Percentiles rank a stretch among this genome's conserved stretches.
Evolutionary conservation across 768 basidiomycete species (phyloP).

Genomic region (Paxillus rubicundulus): DNA sequence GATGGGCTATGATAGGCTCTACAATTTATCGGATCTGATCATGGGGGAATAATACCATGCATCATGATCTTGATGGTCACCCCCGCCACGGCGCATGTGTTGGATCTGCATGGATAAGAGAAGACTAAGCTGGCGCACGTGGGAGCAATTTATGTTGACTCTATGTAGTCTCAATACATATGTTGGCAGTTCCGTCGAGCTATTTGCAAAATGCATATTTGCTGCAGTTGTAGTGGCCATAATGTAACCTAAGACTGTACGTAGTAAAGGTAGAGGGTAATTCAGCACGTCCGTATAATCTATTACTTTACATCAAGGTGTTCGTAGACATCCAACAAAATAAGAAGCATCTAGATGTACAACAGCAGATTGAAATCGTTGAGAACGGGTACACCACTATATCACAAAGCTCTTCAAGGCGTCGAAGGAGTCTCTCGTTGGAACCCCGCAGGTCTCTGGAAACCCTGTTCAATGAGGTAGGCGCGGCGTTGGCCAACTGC

Average conservation of each 20-base stretch:
- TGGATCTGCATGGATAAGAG: too few species aligned
- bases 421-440: constrained; percentile 15
- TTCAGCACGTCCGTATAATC: not conserved
- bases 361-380: not conserved
- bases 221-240: too few species aligned
- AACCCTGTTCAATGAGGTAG: constrained; percentile 23
- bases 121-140: too few species aligned
- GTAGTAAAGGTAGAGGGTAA: not conserved
- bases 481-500: constrained; percentile 29
- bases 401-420: constrained; percentile 5
- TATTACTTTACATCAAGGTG: not conserved
- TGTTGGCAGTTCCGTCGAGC: too few species aligned
- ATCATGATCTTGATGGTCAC: too few species aligned
- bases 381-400: not conserved
- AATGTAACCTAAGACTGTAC: not conserved
- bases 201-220: too few species aligned
- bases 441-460: constrained; percentile 29
- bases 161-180: too few species aligned
- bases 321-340: not conserved
- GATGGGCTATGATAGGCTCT: too few species aligned
- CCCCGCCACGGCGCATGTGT: too few species aligned
- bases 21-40: too few species aligned
- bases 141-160: too few species aligned
- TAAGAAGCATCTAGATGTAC: not conserved
- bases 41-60: too few species aligned